Evolutionary conservation across 139 green algal species (phyloP), one percentile per base, ranked within the genome.

Genomic region (Pleodorina starrii): DNA sequence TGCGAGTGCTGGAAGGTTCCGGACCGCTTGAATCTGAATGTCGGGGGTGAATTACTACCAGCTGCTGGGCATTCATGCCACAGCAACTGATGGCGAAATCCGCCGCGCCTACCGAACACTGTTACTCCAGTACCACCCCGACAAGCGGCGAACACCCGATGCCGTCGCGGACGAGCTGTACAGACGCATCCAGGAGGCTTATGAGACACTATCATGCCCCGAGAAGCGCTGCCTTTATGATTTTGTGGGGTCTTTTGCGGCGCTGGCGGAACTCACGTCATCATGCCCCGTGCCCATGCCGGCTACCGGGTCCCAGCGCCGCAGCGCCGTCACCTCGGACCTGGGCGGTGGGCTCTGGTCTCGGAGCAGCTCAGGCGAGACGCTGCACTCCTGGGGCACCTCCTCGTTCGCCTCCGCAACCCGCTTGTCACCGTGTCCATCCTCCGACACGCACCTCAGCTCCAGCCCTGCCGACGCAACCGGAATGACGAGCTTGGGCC

Each of bases 191-290:
- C 57, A 68, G 23, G 63, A 88, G 68, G 82, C 82, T 2, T 88
- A 88, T 32, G 66, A 80, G 3, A 79, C 66, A 0, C 82, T 88
- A 11, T 42, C 44, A 11, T 79, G 66, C 40, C 66, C 66, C 0
- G 82, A 68, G 32, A 88, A 88, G 48, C 63, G 82, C 21, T 71
- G 32, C n/a, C 66, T 88, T 0, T 88, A 88, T 29, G 82, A 88
- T 35, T 80, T 88, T 21, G 29, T 80, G 21, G 82, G 82, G 10
- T 44, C 59, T 25, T 77, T 87, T 19, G 80, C 80, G 0, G n/a
- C 59, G 6, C 80, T 87, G 1, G 80, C 80, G 29, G 80, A 84
- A 0, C 21, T 68, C 29, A 68, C 75, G n/a, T 44, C 75, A 2
- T 76, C 68, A 21, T 32, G 12, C 6, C 68, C 68, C 35, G 35